Percentiles rank a stretch among this genome's conserved stretches.
Conservation (phyloP, 306 rosid genomes). For the Prunus dulcis region DNA sequence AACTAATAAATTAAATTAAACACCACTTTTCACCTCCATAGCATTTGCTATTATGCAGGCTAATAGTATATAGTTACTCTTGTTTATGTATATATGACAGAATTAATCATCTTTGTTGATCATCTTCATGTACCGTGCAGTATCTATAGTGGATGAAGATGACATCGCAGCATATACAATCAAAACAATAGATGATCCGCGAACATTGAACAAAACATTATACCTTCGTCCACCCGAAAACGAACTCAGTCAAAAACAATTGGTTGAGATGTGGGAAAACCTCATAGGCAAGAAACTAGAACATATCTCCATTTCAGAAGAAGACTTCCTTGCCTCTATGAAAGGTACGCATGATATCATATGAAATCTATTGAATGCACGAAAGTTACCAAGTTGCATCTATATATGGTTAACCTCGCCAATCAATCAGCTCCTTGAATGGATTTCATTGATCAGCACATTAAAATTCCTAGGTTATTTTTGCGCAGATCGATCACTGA, state of each 20-base stretch:
- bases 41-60: no score
- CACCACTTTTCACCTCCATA: no score
- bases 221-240: slow-evolving; percentile 33
- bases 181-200: slow-evolving; percentile 39
- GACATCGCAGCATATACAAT: slow-evolving; percentile 33
- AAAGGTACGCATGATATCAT: not conserved
- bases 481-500: no score
- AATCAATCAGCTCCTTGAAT: no score
- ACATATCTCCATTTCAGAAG: slow-evolving; percentile 13
- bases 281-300: slow-evolving; percentile 41
- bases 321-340: slow-evolving; percentile 13
- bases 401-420: no score
- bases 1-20: no score
- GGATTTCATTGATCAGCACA: no score
- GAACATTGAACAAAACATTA: slow-evolving; percentile 42
- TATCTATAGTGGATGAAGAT: slow-evolving; percentile 31
- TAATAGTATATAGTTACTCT: not conserved
- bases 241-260: slow-evolving; percentile 32
- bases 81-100: not conserved
- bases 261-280: slow-evolving; percentile 46
- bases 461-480: no score
- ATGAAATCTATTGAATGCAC: not conserved
- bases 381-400: no score
- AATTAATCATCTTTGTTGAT: not conserved
- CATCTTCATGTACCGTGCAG: not conserved